These are phyloP conservation scores for Marsdenia floribunda DNA, from an alignment of 257 asterid genomes.

Conservation along the genomic window DNA sequence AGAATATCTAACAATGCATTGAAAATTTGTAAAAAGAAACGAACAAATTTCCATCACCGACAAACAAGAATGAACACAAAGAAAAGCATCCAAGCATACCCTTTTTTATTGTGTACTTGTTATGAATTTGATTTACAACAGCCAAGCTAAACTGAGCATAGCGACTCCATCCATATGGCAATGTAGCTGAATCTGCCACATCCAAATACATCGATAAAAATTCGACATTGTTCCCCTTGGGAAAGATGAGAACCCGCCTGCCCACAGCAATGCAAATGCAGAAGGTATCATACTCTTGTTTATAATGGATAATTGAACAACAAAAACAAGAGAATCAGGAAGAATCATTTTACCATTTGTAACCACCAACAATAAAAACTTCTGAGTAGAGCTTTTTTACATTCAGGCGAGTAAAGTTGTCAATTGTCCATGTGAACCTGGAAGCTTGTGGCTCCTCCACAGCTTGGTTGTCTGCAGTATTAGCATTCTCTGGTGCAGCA, in stretches of 20 bases:
- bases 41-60: conserved; percentile 2
- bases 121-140: conserved; percentile 67
- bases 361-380: conserved; percentile 66
- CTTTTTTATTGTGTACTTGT: conserved; percentile 60
- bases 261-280: conserved; percentile 26
- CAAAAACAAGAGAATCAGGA: not conserved
- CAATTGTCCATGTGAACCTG: conserved; percentile 78
- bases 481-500: conserved; percentile 58
- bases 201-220: conserved; percentile 83
- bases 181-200: conserved; percentile 73
- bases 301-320: conserved; percentile 1
- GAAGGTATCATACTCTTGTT: conserved; percentile 10
- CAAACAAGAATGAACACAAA: not conserved
- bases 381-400: conserved; percentile 84
- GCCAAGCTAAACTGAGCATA: conserved; percentile 93
- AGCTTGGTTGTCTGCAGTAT: conserved; percentile 67
- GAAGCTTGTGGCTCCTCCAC: conserved; percentile 87
- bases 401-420: conserved; percentile 65
- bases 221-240: conserved; percentile 90
- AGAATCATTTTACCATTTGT: conserved; percentile 57
- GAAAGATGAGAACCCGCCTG: conserved; percentile 97
- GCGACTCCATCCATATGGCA: conserved; percentile 92
- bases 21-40: not conserved
- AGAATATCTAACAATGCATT: not conserved
- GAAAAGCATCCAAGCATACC: conserved; percentile 35